These are phyloP conservation scores for Gyrodon lividus DNA, from an alignment of 768 basidiomycete genomes.

Conservation along the genomic window DNA sequence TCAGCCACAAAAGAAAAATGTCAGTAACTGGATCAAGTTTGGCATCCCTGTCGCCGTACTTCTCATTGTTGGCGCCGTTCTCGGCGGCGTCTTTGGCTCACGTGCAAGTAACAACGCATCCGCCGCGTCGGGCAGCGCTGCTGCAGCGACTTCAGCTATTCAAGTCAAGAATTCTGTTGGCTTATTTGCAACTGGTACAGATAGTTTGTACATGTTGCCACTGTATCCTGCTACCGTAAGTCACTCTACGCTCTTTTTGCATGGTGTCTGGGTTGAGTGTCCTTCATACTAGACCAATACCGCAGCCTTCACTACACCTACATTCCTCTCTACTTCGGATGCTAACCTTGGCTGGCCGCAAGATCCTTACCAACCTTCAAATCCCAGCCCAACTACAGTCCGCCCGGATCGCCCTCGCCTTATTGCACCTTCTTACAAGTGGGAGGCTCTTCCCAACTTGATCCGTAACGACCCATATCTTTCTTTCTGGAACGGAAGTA, in stretches of 20 bases:
- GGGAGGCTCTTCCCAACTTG: slow-evolving; percentile 75
- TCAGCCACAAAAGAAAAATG: slow-evolving; percentile 45
- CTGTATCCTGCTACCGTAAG: slow-evolving; percentile 87
- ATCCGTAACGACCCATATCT: slow-evolving; percentile 87
- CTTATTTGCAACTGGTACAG: slow-evolving; percentile 73
- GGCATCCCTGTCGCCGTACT: slow-evolving; percentile 66
- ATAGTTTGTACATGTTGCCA: slow-evolving; percentile 77
- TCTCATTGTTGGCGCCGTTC: slow-evolving; percentile 62
- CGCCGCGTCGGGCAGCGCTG: slow-evolving; percentile 28
- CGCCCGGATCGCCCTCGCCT: slow-evolving; percentile 86
- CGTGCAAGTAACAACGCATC: slow-evolving; percentile 44
- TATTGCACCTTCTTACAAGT: slow-evolving; percentile 90
- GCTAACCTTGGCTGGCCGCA: slow-evolving; percentile 67
- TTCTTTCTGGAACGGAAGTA: slow-evolving; percentile 83
- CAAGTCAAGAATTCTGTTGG: slow-evolving; percentile 62
- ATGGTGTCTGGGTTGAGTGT: slow-evolving; percentile 3
- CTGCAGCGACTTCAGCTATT: slow-evolving; percentile 54
- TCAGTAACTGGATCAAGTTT: slow-evolving; percentile 73
- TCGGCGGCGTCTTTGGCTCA: slow-evolving; percentile 80
- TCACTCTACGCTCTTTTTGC: slow-evolving; percentile 17
- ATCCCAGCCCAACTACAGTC: slow-evolving; percentile 55
- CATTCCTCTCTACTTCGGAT: slow-evolving; percentile 60
- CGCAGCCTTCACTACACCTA: slow-evolving; percentile 67
- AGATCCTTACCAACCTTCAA: slow-evolving; percentile 72
- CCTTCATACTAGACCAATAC: slow-evolving; percentile 61